Base-by-base conservation (phyloP, 2,329 filamentous ascomycete genomes). In the Fusarium floridanum region DNA sequence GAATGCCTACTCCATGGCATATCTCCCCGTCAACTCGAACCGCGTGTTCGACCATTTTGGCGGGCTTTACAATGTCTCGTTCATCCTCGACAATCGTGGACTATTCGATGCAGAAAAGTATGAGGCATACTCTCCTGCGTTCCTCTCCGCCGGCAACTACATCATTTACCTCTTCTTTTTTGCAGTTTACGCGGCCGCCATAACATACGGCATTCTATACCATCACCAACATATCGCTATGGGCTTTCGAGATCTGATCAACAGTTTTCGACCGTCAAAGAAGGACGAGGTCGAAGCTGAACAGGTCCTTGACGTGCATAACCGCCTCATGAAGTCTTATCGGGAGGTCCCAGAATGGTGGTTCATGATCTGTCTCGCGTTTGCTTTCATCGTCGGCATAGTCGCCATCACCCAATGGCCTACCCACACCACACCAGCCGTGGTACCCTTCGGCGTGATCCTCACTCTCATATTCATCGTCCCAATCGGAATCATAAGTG, bases 301-400 rank as follows among this genome's bases (percentile, higher is more conserved):
- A 5, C 73, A 79, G 22, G 68, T 77, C 6, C 32, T 75, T 2
- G 84, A 86, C 69, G 79, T 86, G 3, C 87, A 88, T 76, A 84
- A 84, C 66, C 82, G 84, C 3, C 81, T 88, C 22, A 88, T 89
- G 86, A 77, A 79, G 12, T 74, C 74, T 1, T 88, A 89, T 71
- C 81, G 80, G 5, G 86, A 88, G 73, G 84, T 85, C 1, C 85
- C 86, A 0, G 85, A 87, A 56, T 87, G 85, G 85, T 87, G 85
- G 84, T 88, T 87, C 70, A 61, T 83, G 16, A 66, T 80, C 9
- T 74, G 77, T 7, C 78, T 83, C 17, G 64, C 79, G 29, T 60
- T 80, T 8, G 79, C 83, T 6, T 71, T 84, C 29, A 74, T 77
- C 14, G 62, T 83, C n/a, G 84, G 83, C 50, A 79, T 84, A 43